Conservation (phyloP, 805 yeast genomes). For the Starmerella kuoi region DNA sequence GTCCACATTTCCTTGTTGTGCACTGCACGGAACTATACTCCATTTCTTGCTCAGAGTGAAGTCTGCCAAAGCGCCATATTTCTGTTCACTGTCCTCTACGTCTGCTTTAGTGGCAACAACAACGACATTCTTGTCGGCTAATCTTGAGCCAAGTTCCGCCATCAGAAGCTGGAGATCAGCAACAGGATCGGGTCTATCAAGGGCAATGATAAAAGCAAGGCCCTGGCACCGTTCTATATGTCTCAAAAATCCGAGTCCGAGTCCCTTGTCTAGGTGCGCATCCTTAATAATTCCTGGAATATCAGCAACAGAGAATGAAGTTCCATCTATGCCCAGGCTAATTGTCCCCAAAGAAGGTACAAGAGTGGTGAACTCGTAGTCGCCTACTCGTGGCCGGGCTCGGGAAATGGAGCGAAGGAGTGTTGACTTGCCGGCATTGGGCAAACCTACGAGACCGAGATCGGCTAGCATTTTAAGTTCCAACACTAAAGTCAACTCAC, state of each 20-base stretch:
- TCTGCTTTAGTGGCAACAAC: constrained; percentile 95
- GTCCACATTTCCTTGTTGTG: constrained; percentile 62
- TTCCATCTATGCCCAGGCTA: constrained; percentile 38
- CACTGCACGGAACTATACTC: constrained; percentile 78
- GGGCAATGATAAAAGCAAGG: constrained; percentile 69
- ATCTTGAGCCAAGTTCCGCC: constrained; percentile 58
- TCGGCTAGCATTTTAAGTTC: constrained; percentile 87
- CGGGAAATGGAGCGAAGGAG: constrained; percentile 72
- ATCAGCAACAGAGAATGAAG: constrained; percentile 84
- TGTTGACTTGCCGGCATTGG: constrained; percentile 94
- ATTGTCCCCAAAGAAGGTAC: constrained; percentile 90
- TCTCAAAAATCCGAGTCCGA: constrained; percentile 85
- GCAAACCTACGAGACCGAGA: constrained; percentile 85
- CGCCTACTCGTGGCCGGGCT: constrained; percentile 86
- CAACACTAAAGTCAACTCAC: constrained; percentile 55
- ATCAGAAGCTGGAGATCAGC: constrained; percentile 51
- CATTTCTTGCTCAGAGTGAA: constrained; percentile 31
- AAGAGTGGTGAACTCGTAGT: constrained; percentile 92
- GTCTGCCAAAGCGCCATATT: constrained; percentile 35
- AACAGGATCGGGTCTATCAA: constrained; percentile 56
- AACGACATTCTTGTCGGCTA: constrained; percentile 49
- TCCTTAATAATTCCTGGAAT: constrained; percentile 92
- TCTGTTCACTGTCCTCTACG: constrained; percentile 40
- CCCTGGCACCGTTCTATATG: constrained; percentile 91
- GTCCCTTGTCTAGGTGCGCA: constrained; percentile 69